Percentiles rank a stretch among this genome's conserved stretches.
These are phyloP conservation scores for Plasmodium blacklocki DNA, from an alignment of 169 alveolate genomes.

Conservation along the genomic window DNA sequence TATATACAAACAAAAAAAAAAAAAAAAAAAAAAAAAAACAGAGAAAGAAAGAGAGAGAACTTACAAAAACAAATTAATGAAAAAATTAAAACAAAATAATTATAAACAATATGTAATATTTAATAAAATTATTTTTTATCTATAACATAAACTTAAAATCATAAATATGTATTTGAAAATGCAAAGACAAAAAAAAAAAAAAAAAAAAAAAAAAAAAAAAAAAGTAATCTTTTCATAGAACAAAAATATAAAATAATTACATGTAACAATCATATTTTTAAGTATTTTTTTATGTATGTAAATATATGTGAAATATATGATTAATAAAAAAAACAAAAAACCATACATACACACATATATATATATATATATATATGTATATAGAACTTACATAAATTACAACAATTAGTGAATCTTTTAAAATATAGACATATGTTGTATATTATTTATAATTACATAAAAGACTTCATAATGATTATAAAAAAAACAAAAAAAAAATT, in stretches of 20 bases:
- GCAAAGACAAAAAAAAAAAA: not conserved
- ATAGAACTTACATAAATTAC: too few species aligned
- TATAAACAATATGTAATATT: conserved; percentile 13
- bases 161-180: not conserved
- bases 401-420: too few species aligned
- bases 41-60: not conserved
- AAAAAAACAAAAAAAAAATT: too few species aligned
- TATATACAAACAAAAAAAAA: not conserved
- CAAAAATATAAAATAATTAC: not conserved
- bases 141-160: conserved; percentile 5
- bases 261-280: too few species aligned
- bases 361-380: too few species aligned
- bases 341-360: too few species aligned
- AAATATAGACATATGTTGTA: too few species aligned
- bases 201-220: not conserved
- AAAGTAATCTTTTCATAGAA: conserved; percentile 13
- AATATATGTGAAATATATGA: too few species aligned
- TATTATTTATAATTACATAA: too few species aligned
- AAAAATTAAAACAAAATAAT: conserved; percentile 61
- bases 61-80: not conserved
- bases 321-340: too few species aligned
- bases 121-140: conserved; percentile 38
- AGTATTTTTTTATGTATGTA: too few species aligned
- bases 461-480: too few species aligned
- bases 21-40: not conserved